Conservation (phyloP, 108 stramenopile species). For the Nitzschia sp. region DNA sequence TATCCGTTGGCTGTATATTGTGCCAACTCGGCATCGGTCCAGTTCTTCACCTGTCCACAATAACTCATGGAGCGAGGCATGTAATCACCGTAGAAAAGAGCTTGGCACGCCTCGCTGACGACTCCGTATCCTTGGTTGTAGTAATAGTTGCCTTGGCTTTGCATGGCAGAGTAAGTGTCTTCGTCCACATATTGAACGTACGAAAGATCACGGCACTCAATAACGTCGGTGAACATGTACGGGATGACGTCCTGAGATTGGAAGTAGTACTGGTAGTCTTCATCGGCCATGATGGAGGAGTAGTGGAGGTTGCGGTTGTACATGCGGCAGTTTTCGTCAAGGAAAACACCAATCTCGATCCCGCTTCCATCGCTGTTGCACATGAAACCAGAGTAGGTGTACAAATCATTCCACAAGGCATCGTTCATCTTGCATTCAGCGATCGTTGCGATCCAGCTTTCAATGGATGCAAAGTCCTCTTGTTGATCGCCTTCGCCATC, state of each 20-base stretch:
- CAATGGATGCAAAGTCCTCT: conserved; percentile 8
- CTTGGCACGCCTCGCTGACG: conserved; percentile 10
- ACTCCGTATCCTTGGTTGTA: conserved; percentile 5
- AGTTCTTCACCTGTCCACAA: conserved; percentile 12
- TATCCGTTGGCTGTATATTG: background rate
- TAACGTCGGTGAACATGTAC: conserved; percentile 20
- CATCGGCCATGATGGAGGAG: conserved; percentile 3
- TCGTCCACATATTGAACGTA: conserved; percentile 14
- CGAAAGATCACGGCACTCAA: conserved; percentile 19
- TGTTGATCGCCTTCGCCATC: conserved; percentile 27
- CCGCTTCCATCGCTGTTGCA: conserved; percentile 62
- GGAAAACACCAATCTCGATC: conserved; percentile 64
- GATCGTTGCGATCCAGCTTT: conserved; percentile 6
- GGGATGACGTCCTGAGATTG: conserved; percentile 15
- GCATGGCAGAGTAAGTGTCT: conserved; percentile 1
- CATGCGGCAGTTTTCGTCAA: conserved; percentile 62
- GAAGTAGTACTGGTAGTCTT: conserved; percentile 16
- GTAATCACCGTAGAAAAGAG: conserved; percentile 13
- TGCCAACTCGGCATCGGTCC: background rate
- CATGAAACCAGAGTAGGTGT: conserved; percentile 52
- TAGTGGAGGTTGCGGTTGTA: conserved; percentile 25
- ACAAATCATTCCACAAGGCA: conserved; percentile 11
- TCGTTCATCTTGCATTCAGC: conserved; percentile 12
- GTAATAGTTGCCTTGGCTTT: background rate
- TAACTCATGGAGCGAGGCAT: background rate